Percentiles rank a stretch among this genome's conserved stretches.
Conservation (phyloP, 805 yeast species). For the Debaryomyces castellii region DNA sequence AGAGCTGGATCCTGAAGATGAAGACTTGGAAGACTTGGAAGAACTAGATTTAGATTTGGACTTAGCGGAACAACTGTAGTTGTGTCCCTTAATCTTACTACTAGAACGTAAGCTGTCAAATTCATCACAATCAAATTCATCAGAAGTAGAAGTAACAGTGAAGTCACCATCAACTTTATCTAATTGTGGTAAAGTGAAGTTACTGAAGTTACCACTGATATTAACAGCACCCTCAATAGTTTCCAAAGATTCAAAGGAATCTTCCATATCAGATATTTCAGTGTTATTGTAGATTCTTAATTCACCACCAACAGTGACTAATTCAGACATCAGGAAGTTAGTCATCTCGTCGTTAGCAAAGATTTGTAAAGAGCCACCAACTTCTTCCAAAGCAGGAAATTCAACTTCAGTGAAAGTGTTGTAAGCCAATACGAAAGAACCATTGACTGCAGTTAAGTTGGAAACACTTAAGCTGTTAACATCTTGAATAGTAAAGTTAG, state of each 20-base stretch:
- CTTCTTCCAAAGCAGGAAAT: slow-evolving; percentile 28
- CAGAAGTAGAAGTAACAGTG: slow-evolving; percentile 30
- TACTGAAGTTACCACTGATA: slow-evolving; percentile 35
- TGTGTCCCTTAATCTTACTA: slow-evolving; percentile 42
- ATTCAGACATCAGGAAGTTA: slow-evolving; percentile 24
- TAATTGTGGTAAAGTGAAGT: slow-evolving; percentile 39
- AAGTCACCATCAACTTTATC: slow-evolving; percentile 44
- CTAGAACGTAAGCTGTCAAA: slow-evolving; percentile 32
- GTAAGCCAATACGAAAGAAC: slow-evolving; percentile 39
- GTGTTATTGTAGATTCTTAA: slow-evolving; percentile 42
- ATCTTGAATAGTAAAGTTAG: slow-evolving; percentile 46
- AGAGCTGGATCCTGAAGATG: slow-evolving; percentile 18
- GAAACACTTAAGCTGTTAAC: slow-evolving; percentile 27
- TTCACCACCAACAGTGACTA: slow-evolving; percentile 41
- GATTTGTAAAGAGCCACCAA: slow-evolving; percentile 41
- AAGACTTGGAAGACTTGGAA: slow-evolving; percentile 14
- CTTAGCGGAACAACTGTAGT: slow-evolving; percentile 37
- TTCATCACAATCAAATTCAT: slow-evolving; percentile 36
- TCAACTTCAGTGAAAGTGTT: slow-evolving; percentile 34
- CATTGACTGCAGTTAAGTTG: slow-evolving; percentile 39
- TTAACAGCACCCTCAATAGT: slow-evolving; percentile 41
- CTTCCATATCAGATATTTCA: slow-evolving; percentile 30
- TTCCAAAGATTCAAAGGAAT: slow-evolving; percentile 26
- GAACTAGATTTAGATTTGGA: slow-evolving; percentile 15
- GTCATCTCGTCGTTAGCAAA: slow-evolving; percentile 44